phyloP scores from a whole-genome alignment of 129 eudicot species.

The Artemisia tridentata region DNA sequence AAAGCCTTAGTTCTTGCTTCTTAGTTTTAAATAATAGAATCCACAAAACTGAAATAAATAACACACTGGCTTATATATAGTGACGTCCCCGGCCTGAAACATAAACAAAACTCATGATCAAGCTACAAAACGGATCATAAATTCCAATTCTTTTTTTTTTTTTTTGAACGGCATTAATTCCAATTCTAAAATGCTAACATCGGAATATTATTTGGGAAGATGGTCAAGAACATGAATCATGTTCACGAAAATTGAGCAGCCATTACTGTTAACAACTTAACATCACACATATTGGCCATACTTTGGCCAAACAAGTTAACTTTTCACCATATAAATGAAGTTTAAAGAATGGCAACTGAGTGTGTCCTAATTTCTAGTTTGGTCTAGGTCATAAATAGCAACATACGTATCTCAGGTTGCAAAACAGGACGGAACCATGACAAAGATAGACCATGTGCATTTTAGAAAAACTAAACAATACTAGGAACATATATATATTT shows the following conservation, averaged over 20 bases:
- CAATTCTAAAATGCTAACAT: background rate
- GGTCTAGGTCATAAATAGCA: background rate
- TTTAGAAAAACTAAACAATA: no score
- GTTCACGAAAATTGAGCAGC: conserved; percentile 3
- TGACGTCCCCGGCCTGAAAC: no score
- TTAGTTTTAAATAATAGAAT: background rate
- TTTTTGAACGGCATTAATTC: no score
- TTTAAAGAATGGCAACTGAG: background rate
- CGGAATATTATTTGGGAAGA: background rate
- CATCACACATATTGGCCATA: background rate
- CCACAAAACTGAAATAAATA: background rate
- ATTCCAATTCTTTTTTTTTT: background rate
- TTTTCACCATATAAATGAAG: background rate
- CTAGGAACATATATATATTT: no score
- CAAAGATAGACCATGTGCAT: no score
- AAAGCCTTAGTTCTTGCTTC: background rate
- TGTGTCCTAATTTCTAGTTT: background rate
- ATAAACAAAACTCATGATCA: conserved; percentile 8
- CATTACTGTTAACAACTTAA: conserved; percentile 2
- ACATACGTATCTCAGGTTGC: no score
- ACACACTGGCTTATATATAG: no score
- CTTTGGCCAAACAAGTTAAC: background rate
- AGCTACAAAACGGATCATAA: background rate
- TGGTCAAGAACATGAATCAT: background rate
- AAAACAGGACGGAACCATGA: no score